phyloP scores from a whole-genome alignment of 805 yeast species.

The Lachancea lanzarotensis region DNA sequence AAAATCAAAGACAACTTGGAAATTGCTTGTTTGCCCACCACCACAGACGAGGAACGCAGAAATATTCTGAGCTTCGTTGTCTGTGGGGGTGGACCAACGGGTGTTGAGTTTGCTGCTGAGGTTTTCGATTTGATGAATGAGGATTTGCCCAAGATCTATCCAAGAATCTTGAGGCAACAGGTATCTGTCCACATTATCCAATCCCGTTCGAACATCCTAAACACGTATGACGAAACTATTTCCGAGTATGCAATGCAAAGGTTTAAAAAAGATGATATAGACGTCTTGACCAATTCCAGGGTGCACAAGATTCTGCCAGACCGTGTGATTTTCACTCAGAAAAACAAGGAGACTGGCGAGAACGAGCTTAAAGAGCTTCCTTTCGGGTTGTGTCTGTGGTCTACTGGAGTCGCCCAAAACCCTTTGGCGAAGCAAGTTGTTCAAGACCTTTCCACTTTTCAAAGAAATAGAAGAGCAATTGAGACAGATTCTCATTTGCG shows the following conservation, averaged over 20 bases:
- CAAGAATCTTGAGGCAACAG: constrained; percentile 53
- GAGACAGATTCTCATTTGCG: constrained; percentile 71
- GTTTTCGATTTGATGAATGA: constrained; percentile 60
- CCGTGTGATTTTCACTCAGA: constrained; percentile 52
- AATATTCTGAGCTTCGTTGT: constrained; percentile 55
- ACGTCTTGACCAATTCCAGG: constrained; percentile 57
- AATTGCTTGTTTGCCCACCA: constrained; percentile 58
- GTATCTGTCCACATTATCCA: constrained; percentile 64
- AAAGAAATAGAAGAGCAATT: constrained; percentile 61
- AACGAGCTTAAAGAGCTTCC: constrained; percentile 44
- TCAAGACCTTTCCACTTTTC: constrained; percentile 40
- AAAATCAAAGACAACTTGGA: constrained; percentile 52
- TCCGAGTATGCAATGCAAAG: constrained; percentile 59
- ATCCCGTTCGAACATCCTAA: constrained; percentile 59
- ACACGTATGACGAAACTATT: constrained; percentile 61
- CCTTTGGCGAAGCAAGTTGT: constrained; percentile 55
- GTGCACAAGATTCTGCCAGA: constrained; percentile 53
- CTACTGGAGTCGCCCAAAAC: constrained; percentile 66
- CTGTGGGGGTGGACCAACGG: constrained; percentile 75
- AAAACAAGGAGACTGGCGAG: constrained; percentile 37
- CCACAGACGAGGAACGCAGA: constrained; percentile 56
- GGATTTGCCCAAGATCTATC: constrained; percentile 51
- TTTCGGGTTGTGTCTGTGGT: constrained; percentile 67
- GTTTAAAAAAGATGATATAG: constrained; percentile 56
- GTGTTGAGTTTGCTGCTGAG: constrained; percentile 70